phyloP scores from a whole-genome alignment of 768 basidiomycete species.

The Kondoa subrosea region DNA sequence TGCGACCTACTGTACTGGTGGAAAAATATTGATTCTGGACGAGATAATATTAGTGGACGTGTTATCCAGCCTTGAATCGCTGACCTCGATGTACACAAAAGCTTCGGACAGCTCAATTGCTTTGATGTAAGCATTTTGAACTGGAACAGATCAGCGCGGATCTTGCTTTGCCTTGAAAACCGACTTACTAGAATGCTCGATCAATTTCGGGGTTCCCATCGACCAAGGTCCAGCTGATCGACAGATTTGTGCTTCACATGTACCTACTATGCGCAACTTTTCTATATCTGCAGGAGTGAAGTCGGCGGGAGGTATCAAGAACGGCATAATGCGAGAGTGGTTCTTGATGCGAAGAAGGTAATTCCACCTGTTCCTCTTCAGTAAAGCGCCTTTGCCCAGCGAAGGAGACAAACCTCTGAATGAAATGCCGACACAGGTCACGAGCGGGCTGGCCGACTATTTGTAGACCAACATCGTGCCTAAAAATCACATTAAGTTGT shows the following conservation, averaged over 20 bases:
- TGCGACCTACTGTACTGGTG: constrained; percentile 40
- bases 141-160: neutral
- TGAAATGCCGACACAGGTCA: constrained; percentile 84
- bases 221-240: constrained; percentile 94
- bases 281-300: constrained; percentile 65
- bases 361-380: constrained; percentile 54
- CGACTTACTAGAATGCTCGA: constrained; percentile 85
- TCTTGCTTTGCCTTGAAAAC: constrained; percentile 66
- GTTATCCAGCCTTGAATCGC: too few relatives aligned
- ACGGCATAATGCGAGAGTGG: constrained; percentile 79
- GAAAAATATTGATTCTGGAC: constrained; percentile 40
- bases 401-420: constrained; percentile 49
- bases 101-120: constrained; percentile 87
- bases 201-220: constrained; percentile 63
- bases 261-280: constrained; percentile 70
- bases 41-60: too few relatives aligned
- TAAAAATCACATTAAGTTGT: constrained; percentile 33
- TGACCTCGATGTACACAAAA: constrained; percentile 94
- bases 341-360: constrained; percentile 87
- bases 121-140: constrained; percentile 31
- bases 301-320: constrained; percentile 81
- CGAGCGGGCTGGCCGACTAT: constrained; percentile 90
- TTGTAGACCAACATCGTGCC: constrained; percentile 95
- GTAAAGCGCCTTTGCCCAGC: constrained; percentile 1
- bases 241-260: constrained; percentile 92